Conservation (phyloP, 192 early-diverging fungal genomes). For the Umbelopsis isabellina region DNA sequence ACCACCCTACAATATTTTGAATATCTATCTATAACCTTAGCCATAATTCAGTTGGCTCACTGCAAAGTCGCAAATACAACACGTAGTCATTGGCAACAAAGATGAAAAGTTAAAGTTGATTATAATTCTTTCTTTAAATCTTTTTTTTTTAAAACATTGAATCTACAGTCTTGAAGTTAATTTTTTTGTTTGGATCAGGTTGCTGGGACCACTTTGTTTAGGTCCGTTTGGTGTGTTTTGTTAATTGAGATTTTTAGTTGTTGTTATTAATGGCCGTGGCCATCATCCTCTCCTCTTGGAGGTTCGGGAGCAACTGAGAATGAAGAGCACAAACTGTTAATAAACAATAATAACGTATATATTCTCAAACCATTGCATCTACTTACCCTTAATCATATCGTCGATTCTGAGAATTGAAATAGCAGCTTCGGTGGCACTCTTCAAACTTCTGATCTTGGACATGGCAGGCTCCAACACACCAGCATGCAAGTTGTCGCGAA, state of each 20-base stretch:
- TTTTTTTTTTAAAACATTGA: neutral
- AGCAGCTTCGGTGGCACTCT: conserved; percentile 98
- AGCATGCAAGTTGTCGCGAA: conserved; percentile 90
- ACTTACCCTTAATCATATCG: conserved; percentile 75
- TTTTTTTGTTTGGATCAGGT: neutral
- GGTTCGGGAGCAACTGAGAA: conserved; percentile 48
- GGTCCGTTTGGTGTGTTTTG: too few relatives aligned
- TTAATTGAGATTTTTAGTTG: neutral
- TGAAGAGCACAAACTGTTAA: neutral
- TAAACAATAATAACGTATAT: neutral
- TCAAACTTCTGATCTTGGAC: conserved; percentile 97
- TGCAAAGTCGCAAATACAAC: too few relatives aligned
- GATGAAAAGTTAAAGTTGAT: too few relatives aligned
- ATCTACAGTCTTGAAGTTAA: conserved; percentile 12
- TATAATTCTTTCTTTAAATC: too few relatives aligned
- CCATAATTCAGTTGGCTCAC: too few relatives aligned
- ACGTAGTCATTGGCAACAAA: too few relatives aligned
- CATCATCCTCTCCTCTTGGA: conserved; percentile 49
- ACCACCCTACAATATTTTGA: too few relatives aligned
- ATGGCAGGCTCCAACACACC: conserved; percentile 98
- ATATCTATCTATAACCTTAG: too few relatives aligned
- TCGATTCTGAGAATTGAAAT: conserved; percentile 97
- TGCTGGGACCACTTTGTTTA: neutral
- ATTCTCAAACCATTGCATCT: conserved; percentile 5
- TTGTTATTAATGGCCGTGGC: conserved; percentile 49